Conservation (phyloP, 768 basidiomycete genomes). For the Collybia mongolica region DNA sequence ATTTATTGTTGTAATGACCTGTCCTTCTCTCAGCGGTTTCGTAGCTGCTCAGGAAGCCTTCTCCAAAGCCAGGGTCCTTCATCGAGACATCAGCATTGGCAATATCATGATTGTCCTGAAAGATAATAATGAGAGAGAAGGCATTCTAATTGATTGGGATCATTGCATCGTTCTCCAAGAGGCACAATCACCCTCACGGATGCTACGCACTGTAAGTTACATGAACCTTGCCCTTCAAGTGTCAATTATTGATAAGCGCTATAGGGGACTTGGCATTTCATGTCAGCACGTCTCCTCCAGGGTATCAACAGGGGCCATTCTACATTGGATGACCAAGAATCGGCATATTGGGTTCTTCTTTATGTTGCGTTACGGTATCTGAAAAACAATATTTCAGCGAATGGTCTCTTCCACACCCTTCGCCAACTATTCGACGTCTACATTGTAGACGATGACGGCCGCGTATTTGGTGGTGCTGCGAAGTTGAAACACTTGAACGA, state of each 20-base stretch:
- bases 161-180: background rate
- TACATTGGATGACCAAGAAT: background rate
- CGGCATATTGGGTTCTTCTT: background rate
- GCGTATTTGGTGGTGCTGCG: too few species aligned
- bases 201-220: background rate
- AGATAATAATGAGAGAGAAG: background rate
- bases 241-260: background rate
- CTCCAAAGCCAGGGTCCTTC: background rate
- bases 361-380: background rate
- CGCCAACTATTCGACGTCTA: too few species aligned
- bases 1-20: too few species aligned
- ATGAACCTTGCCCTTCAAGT: background rate
- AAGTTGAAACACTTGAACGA: too few species aligned
- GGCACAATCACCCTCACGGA: background rate
- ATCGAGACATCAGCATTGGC: constrained; percentile 4
- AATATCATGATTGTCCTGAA: constrained; percentile 2
- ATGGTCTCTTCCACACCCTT: too few species aligned
- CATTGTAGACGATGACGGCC: too few species aligned
- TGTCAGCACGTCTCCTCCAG: background rate
- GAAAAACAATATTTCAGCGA: background rate
- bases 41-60: background rate
- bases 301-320: background rate
- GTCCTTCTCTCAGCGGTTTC: background rate
- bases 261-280: constrained; percentile 1
- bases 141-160: background rate